Conservation (phyloP, 2,329 filamentous ascomycete species). For the Exophiala viscosa region DNA sequence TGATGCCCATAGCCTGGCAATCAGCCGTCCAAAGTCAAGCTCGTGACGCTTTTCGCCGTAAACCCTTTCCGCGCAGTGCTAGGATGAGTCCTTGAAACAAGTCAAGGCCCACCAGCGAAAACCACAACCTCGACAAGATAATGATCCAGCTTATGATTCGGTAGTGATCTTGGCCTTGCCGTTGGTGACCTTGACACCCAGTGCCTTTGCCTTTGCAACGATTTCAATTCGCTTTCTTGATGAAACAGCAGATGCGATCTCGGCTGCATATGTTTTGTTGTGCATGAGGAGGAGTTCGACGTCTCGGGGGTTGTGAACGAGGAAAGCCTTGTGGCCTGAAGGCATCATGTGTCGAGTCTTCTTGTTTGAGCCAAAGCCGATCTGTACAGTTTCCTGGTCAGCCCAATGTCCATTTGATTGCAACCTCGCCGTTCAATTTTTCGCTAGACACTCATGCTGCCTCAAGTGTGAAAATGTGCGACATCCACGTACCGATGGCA, state of each 20-base stretch:
- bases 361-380: slow-evolving; percentile 98
- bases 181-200: slow-evolving; percentile 99
- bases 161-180: slow-evolving; percentile 98
- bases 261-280: slow-evolving; percentile 98
- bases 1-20: slow-evolving; percentile 2
- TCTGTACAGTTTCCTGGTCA: slow-evolving; percentile 54
- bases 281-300: slow-evolving; percentile 99
- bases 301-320: slow-evolving; percentile 94
- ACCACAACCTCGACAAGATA: slow-evolving; percentile 28
- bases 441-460: not conserved
- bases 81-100: slow-evolving; percentile 9
- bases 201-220: slow-evolving; percentile 92
- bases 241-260: slow-evolving; percentile 97
- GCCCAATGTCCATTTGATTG: slow-evolving; percentile 10
- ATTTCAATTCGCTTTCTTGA: slow-evolving; percentile 99
- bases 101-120: not conserved
- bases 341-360: slow-evolving; percentile 99
- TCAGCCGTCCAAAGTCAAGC: slow-evolving; percentile 2
- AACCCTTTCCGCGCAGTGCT: slow-evolving; percentile 6
- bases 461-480: not conserved
- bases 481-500: slow-evolving; percentile 77
- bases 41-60: slow-evolving; percentile 6
- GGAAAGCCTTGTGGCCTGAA: slow-evolving; percentile 99
- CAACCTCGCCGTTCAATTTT: not conserved
- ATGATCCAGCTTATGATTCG: slow-evolving; percentile 60